phyloP scores from a whole-genome alignment of 306 rosid species.

The Vigna radiata region DNA sequence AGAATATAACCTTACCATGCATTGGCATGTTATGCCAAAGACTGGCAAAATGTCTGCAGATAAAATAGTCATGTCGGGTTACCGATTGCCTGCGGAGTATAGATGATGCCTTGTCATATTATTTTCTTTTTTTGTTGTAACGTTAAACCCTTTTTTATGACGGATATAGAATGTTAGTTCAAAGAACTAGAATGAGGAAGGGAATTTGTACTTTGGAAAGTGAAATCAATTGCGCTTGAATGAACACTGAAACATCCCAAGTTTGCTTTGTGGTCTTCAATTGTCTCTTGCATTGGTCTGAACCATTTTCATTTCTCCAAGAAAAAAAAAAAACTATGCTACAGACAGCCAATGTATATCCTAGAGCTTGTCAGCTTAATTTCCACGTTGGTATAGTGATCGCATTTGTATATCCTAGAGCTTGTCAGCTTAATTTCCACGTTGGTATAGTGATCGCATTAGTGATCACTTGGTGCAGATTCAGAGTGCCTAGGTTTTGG shows the following conservation, averaged over 20 bases:
- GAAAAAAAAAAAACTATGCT: background rate
- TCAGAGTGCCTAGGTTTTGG: slow-evolving; percentile 94
- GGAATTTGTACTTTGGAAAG: slow-evolving; percentile 33
- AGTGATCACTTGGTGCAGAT: slow-evolving; percentile 91
- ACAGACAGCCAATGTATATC: slow-evolving; percentile 74
- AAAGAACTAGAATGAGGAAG: slow-evolving; percentile 45
- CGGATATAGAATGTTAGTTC: slow-evolving; percentile 36
- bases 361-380: slow-evolving; percentile 74
- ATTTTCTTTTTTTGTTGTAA: slow-evolving; percentile 50
- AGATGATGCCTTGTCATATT: slow-evolving; percentile 63
- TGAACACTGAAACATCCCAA: slow-evolving; percentile 35
- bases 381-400: slow-evolving; percentile 82
- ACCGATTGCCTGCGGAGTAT: slow-evolving; percentile 73
- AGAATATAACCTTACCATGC: slow-evolving; percentile 88
- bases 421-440: slow-evolving; percentile 78
- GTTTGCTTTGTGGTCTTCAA: slow-evolving; percentile 23
- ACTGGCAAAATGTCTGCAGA: slow-evolving; percentile 89
- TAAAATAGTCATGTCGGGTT: slow-evolving; percentile 81
- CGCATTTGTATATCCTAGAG: slow-evolving; percentile 88
- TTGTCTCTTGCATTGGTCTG: slow-evolving; percentile 26
- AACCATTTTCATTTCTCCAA: background rate
- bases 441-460: slow-evolving; percentile 85
- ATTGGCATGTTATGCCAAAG: slow-evolving; percentile 99
- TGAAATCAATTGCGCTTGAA: slow-evolving; percentile 32
- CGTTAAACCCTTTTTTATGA: slow-evolving; percentile 42